These are phyloP conservation scores for Ophiostoma perfectum DNA, from an alignment of 2,329 filamentous ascomycete genomes.

Conservation along the genomic window DNA sequence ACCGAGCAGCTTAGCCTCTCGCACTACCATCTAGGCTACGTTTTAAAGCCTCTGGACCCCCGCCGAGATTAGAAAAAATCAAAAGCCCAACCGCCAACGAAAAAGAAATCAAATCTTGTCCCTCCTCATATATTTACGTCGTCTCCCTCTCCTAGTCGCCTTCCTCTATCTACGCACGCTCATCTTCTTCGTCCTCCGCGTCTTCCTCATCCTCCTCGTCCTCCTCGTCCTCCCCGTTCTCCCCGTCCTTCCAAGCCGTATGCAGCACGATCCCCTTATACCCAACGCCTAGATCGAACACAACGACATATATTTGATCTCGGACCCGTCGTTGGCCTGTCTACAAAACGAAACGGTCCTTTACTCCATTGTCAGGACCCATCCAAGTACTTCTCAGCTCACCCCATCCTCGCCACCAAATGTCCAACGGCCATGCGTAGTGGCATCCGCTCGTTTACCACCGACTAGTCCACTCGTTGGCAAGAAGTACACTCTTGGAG, in stretches of 20 bases:
- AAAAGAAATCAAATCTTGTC: neutral
- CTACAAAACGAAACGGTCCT: neutral
- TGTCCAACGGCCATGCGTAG: conserved; percentile 4
- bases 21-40: conserved; percentile 24
- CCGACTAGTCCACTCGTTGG: neutral
- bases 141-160: neutral
- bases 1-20: conserved; percentile 19
- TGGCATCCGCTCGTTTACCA: conserved; percentile 3
- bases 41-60: conserved; percentile 11
- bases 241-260: too few relatives aligned
- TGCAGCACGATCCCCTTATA: too few relatives aligned
- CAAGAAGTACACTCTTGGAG: neutral
- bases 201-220: too few relatives aligned
- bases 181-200: too few relatives aligned
- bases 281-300: too few relatives aligned
- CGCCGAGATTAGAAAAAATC: conserved; percentile 7
- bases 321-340: neutral
- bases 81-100: neutral
- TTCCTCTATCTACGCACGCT: too few relatives aligned
- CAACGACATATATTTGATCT: too few relatives aligned
- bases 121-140: neutral
- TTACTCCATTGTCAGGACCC: neutral
- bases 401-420: neutral
- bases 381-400: neutral
- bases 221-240: too few relatives aligned